Conservation (phyloP, 768 basidiomycete species). For the Calocybe gangraenosa region DNA sequence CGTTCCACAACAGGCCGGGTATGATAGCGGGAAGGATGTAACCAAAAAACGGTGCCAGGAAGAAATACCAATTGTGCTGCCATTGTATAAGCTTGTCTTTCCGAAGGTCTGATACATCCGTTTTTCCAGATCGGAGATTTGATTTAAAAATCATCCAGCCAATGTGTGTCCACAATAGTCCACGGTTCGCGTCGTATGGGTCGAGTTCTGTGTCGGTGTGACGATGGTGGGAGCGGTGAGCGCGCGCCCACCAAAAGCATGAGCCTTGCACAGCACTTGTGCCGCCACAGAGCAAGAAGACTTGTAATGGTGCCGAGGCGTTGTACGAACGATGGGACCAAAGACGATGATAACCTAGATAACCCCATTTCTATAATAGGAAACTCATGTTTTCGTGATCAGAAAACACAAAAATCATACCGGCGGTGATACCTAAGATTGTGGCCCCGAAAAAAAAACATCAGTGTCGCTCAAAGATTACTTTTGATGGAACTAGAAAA, state of each 20-base stretch:
- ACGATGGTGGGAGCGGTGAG: conserved; percentile 81
- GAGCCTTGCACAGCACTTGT: conserved; percentile 85
- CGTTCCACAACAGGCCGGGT: conserved; percentile 68
- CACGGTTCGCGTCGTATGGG: conserved; percentile 78
- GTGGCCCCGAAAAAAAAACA: too few species aligned
- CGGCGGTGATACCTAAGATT: conserved; percentile 47
- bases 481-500: conserved; percentile 5
- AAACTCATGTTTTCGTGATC: background rate
- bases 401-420: conserved; percentile 28
- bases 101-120: conserved; percentile 69
- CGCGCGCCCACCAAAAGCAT: conserved; percentile 83
- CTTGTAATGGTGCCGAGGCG: conserved; percentile 66
- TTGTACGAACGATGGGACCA: conserved; percentile 87
- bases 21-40: conserved; percentile 63
- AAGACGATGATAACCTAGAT: conserved; percentile 71
- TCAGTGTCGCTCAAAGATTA: conserved; percentile 13
- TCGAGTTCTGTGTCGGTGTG: conserved; percentile 85
- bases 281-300: conserved; percentile 68
- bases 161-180: conserved; percentile 74
- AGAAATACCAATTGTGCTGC: conserved; percentile 75
- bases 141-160: conserved; percentile 86
- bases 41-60: conserved; percentile 62
- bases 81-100: conserved; percentile 68
- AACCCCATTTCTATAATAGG: background rate
- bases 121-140: conserved; percentile 61